These are phyloP conservation scores for Wallacemonas sp. DNA, from an alignment of 208 protist genomes.

Conservation along the genomic window DNA sequence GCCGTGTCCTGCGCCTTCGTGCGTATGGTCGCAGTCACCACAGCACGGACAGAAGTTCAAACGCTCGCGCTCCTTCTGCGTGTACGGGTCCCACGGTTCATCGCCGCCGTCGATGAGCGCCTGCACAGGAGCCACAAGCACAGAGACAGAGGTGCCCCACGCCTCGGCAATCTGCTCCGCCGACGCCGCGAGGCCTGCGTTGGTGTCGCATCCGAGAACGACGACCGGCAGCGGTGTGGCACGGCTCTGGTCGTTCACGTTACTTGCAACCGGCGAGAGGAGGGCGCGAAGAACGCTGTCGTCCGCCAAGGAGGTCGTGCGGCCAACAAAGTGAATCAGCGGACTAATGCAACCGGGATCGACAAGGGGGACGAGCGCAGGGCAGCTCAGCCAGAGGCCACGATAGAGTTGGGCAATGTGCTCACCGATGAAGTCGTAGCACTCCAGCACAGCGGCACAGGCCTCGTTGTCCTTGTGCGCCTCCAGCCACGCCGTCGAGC, in stretches of 20 bases:
- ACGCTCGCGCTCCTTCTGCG: constrained; percentile 48
- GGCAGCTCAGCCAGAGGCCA: constrained; percentile 15
- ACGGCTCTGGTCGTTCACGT: neutral
- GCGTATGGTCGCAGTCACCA: constrained; percentile 27
- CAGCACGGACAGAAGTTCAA: constrained; percentile 87
- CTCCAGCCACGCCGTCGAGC: neutral
- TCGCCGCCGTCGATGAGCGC: constrained; percentile 59
- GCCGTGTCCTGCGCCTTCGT: constrained; percentile 11
- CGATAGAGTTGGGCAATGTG: constrained; percentile 35
- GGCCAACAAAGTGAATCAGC: constrained; percentile 25
- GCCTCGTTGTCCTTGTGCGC: neutral
- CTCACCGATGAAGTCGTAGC: constrained; percentile 54
- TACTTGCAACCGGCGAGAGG: neutral
- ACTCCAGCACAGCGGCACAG: constrained; percentile 4
- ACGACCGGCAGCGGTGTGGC: constrained; percentile 1
- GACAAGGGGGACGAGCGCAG: neutral
- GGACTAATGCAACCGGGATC: neutral
- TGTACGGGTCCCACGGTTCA: constrained; percentile 68
- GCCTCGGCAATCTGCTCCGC: constrained; percentile 11
- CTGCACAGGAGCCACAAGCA: constrained; percentile 46
- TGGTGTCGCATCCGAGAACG: constrained; percentile 43
- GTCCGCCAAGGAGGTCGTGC: constrained; percentile 11
- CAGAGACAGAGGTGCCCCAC: constrained; percentile 4
- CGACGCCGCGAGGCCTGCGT: neutral
- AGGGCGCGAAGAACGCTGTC: constrained; percentile 6